Evolutionary conservation across 2,329 filamentous ascomycete genomes (phyloP), one percentile per base, ranked within the genome.

Genomic region (Purpureocillium takamizusanense): DNA sequence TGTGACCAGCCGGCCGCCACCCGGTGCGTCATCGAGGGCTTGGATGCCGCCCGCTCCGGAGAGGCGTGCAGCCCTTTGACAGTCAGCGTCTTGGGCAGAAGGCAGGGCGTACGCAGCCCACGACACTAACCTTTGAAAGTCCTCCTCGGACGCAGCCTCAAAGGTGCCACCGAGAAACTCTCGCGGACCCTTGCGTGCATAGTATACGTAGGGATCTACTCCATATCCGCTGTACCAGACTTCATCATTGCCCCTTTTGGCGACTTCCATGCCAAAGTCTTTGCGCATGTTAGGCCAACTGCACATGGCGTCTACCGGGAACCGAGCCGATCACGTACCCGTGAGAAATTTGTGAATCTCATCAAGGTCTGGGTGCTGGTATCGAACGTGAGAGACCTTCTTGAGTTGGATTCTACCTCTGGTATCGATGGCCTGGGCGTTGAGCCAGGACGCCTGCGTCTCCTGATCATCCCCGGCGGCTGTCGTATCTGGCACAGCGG

Each of bases 201-300:
- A 38, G 33, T 46, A 46, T 13, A 46, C 36, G 13, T 39, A 46
- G 2, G 29, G 38, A 11, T 46, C 43, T 5, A 35, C 15, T 12
- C 43, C 43, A 14, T 43, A 43, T 10, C 43, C 43, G 14, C 37
- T 28, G 35, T 37, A 46, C 29, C 31, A 46, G 18, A 44, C 31
- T 17, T 38, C 25, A n/a, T 43, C 32, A 7, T 35, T 33, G 3
- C 31, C 39, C 23, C 27, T 13, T 25, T 42, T 33, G 17, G 33
- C 42, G 29, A 44, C 27, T 12, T 30, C 9, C 35, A 47, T 40
- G 14, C 45, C 45, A 30, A 47, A 47, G 35, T 47, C 46, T 25
- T 5, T 6, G 5, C 10, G 21, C 5, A 25, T 25, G 21, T 25
- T 10, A n/a, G n/a, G n/a, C n/a, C n/a, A n/a, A 25, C 21, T 25